Evolutionary conservation across 2,329 filamentous ascomycete species (phyloP).

Genomic region (Laburnicola sp.): DNA sequence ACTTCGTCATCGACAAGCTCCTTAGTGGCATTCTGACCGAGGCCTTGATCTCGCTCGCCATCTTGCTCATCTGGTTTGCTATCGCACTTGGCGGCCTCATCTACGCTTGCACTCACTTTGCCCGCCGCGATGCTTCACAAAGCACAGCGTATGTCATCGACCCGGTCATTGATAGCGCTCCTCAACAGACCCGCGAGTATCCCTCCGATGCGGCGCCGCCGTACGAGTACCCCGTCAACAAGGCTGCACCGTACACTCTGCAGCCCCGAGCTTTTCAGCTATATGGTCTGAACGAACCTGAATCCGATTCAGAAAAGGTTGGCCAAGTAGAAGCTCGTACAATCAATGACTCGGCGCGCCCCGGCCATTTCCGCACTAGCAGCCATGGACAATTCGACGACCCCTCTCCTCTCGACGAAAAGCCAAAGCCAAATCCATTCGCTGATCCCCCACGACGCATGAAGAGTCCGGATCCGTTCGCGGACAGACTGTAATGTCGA

Average conservation of each 20-base stretch:
- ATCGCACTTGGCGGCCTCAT: slow-evolving; percentile 74
- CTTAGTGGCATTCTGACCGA: slow-evolving; percentile 71
- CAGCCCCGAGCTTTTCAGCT: slow-evolving; percentile 50
- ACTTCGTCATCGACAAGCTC: slow-evolving; percentile 69
- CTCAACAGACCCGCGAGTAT: slow-evolving; percentile 27
- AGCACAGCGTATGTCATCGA: slow-evolving; percentile 49
- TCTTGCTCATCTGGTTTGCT: slow-evolving; percentile 77
- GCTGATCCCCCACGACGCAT: slow-evolving; percentile 27
- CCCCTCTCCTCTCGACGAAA: slow-evolving; percentile 48
- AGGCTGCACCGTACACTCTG: slow-evolving; percentile 52
- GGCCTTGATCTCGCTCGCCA: slow-evolving; percentile 73
- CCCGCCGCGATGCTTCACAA: slow-evolving; percentile 64
- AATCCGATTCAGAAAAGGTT: slow-evolving; percentile 47
- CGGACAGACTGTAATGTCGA: slow-evolving; percentile 41
- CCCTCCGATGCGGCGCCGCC: slow-evolving; percentile 43
- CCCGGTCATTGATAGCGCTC: slow-evolving; percentile 25
- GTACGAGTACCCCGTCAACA: slow-evolving; percentile 50
- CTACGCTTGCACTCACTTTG: slow-evolving; percentile 66
- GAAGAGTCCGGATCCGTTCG: slow-evolving; percentile 48
- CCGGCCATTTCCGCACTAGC: slow-evolving; percentile 49
- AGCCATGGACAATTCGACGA: slow-evolving; percentile 51
- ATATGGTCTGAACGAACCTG: slow-evolving; percentile 40
- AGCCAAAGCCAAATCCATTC: slow-evolving; percentile 42
- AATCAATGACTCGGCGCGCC: slow-evolving; percentile 49
- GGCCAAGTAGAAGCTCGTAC: slow-evolving; percentile 48